These are phyloP conservation scores for Boletus vermiculosoides DNA, from an alignment of 768 basidiomycete species.

Conservation along the genomic window DNA sequence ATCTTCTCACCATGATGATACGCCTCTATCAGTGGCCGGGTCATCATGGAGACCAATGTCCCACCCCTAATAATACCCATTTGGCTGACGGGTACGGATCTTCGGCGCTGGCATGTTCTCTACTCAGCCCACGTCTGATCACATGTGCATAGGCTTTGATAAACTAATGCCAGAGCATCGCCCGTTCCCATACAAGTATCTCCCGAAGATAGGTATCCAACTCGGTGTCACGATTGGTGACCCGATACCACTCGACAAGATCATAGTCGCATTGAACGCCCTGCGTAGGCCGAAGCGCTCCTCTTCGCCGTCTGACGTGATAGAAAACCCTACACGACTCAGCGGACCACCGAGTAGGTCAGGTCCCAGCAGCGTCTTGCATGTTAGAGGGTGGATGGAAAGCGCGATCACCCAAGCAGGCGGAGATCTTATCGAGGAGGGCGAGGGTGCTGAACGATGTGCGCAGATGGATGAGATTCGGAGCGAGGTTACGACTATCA, in stretches of 20 bases:
- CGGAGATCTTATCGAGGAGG: slow-evolving; percentile 2
- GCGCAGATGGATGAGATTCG: slow-evolving; percentile 42
- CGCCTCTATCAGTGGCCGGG: slow-evolving; percentile 59
- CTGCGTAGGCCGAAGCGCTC: background rate
- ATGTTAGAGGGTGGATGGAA: slow-evolving; percentile 17
- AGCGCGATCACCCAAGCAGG: slow-evolving; percentile 1
- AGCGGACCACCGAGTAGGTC: background rate
- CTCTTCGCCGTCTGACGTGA: background rate
- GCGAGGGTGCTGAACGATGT: slow-evolving; percentile 4
- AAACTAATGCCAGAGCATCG: slow-evolving; percentile 88
- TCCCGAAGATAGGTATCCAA: slow-evolving; percentile 59
- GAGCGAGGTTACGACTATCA: slow-evolving; percentile 50
- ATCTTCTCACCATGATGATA: slow-evolving; percentile 1
- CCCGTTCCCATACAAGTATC: slow-evolving; percentile 65
- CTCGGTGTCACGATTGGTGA: slow-evolving; percentile 80
- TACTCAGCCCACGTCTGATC: background rate
- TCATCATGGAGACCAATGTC: slow-evolving; percentile 66
- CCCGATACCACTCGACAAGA: slow-evolving; percentile 52
- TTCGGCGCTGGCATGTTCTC: background rate
- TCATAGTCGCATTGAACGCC: slow-evolving; percentile 28
- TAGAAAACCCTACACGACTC: background rate
- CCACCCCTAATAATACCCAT: slow-evolving; percentile 85
- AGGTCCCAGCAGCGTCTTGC: background rate
- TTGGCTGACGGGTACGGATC: slow-evolving; percentile 77
- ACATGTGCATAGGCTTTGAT: slow-evolving; percentile 61